Conservation (phyloP, 2,329 filamentous ascomycete species). For the Domatiomyces globalis region DNA sequence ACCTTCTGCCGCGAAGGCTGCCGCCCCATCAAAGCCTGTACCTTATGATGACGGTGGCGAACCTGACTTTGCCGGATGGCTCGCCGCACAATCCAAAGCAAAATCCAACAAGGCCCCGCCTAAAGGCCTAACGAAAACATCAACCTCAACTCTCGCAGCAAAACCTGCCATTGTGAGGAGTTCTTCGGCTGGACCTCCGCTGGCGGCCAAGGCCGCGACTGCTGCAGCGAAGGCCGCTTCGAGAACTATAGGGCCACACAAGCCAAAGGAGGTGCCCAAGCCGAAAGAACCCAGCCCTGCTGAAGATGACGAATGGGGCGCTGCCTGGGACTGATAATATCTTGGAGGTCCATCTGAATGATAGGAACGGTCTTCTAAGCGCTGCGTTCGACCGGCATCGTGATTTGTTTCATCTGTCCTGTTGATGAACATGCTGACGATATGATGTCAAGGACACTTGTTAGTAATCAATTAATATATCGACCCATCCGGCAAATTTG, state of each 20-base stretch:
- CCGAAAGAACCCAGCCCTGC: constrained; percentile 32
- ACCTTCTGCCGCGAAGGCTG: constrained; percentile 19
- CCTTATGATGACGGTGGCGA: constrained; percentile 69
- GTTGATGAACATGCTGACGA: not conserved
- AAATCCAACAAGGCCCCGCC: constrained; percentile 63
- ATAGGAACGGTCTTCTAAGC: not conserved
- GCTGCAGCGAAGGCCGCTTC: constrained; percentile 23
- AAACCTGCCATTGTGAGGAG: constrained; percentile 26
- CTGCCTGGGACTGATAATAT: constrained; percentile 31
- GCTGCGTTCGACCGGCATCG: not conserved
- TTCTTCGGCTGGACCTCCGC: constrained; percentile 22
- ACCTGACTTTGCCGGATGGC: constrained; percentile 90
- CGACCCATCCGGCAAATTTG: too few relatives aligned
- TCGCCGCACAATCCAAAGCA: constrained; percentile 68
- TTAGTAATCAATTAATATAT: too few relatives aligned
- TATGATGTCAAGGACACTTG: not conserved
- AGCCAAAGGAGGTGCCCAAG: constrained; percentile 27
- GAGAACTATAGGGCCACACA: not conserved
- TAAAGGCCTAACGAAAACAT: constrained; percentile 61
- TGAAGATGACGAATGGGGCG: constrained; percentile 34
- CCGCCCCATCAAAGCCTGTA: constrained; percentile 22
- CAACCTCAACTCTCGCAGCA: constrained; percentile 23
- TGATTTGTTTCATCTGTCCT: not conserved
- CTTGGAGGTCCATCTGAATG: not conserved
- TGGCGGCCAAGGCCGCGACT: constrained; percentile 29